Evolutionary conservation across 2,329 filamentous ascomycete genomes (phyloP), one percentile per base, ranked within the genome.

Genomic region (Fragosphaeria purpurea): DNA sequence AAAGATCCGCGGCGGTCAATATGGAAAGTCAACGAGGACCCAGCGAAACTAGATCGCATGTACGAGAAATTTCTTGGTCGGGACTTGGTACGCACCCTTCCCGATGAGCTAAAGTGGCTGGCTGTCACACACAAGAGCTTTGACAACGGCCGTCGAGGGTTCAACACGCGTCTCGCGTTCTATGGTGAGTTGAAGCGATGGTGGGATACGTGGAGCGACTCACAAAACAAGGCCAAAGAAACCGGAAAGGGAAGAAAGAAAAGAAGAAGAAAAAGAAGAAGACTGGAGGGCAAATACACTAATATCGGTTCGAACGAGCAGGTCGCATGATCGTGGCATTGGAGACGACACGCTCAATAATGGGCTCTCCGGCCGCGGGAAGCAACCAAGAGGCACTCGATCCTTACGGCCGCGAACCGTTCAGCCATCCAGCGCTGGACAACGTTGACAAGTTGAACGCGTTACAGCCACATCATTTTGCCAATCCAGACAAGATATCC

Each of bases 101-200:
- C 85, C 2, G 90, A 96, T 12, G 91, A 98, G 70, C 75, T 93
- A 55, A 97, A 96, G 71, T 98, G 93, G 93, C 73, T 97, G 62
- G 90, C 90, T 34, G 80, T 98, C 50, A 98, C 93, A 57, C 93
- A 97, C 68, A 97, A 97, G 79, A 96, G 89, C 69, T 97, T 95
- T 63, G 91, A 98, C 65, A 89, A 97, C 63, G 93, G 90, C 48
- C 77, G 88, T 62, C 83, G 90, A 73, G 91, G 91, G 1, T 95
- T 91, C 71, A 98, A 98, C 66, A 91, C 96, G 62, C 80, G 88
- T 55, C 72, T 98, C 67, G 87, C 89, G n/a, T 89, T 87, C 62
- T 72, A 95, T 49, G 91, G 88, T 94, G 39, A 22, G 34, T 22
- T 22, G 22, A 22, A 22, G 22, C 22, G 22, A 22, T 22, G 22